phyloP scores from a whole-genome alignment of 192 early-diverging fungal species.

The Jimgerdemannia flammicorona region DNA sequence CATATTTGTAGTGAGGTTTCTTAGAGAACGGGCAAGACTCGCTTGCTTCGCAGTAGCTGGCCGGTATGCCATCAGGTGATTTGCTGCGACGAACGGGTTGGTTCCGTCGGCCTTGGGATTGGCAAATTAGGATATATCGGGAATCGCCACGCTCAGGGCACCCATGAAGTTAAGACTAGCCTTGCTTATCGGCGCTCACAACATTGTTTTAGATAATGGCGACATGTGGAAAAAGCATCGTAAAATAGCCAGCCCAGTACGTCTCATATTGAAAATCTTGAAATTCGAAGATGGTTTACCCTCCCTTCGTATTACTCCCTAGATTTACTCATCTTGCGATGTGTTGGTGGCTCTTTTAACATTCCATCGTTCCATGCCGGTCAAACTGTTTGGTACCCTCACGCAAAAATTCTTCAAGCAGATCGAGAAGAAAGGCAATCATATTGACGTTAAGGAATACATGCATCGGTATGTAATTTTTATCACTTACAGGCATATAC shows the following conservation, averaged over 20 bases:
- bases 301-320: not conserved
- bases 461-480: not conserved
- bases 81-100: too few species aligned
- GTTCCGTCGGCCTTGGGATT: too few species aligned
- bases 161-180: too few species aligned
- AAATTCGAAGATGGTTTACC: not conserved
- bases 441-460: conserved; percentile 10
- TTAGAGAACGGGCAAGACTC: too few species aligned
- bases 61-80: too few species aligned
- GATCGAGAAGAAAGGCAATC: not conserved
- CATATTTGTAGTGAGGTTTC: too few species aligned
- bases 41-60: too few species aligned
- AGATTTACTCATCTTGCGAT: too few species aligned
- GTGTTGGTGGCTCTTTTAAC: not conserved
- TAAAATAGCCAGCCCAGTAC: conserved; percentile 10
- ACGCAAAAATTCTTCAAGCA: conserved; percentile 13
- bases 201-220: conserved; percentile 20
- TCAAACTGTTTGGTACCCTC: conserved; percentile 12
- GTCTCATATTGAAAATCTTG: not conserved
- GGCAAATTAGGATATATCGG: too few species aligned
- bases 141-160: too few species aligned
- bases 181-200: not conserved
- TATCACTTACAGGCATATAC: too few species aligned
- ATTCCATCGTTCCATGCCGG: conserved; percentile 24
- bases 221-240: conserved; percentile 21